A percentile compares a stretch with the other conserved stretches of the same genome.
phyloP scores from a whole-genome alignment of 768 basidiomycete species.

The Sarcodon aspratus region DNA sequence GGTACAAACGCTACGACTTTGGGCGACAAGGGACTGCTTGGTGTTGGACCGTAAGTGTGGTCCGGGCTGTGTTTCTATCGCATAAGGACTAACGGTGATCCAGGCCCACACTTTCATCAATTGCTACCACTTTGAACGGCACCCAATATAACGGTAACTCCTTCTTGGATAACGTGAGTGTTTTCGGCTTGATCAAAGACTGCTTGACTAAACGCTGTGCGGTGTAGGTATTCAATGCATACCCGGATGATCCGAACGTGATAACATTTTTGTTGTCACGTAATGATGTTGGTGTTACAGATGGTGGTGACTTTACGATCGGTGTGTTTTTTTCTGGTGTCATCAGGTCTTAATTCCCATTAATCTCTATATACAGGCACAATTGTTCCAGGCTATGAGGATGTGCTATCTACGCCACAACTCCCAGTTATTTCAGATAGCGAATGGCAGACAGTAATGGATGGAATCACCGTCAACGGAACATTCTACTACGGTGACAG shows the following conservation, averaged over 20 bases:
- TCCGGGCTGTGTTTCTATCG: no score
- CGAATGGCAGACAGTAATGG: slow-evolving; percentile 6
- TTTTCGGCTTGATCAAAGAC: no score
- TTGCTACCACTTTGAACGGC: slow-evolving; percentile 1
- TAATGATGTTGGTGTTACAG: slow-evolving; percentile 5
- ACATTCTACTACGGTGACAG: slow-evolving; percentile 2
- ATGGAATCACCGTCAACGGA: slow-evolving; percentile 10
- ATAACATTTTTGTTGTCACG: slow-evolving; percentile 9
- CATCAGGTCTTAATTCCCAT: no score
- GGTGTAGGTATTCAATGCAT: background rate
- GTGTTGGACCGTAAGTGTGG: slow-evolving; percentile 4
- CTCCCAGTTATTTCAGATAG: background rate
- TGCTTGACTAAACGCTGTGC: no score
- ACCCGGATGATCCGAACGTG: slow-evolving; percentile 2
- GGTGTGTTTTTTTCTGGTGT: slow-evolving; percentile 1
- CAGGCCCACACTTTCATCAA: slow-evolving; percentile 1
- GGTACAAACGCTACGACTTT: slow-evolving; percentile 6
- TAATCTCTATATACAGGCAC: no score
- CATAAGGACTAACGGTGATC: background rate
- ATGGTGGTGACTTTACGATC: slow-evolving; percentile 10
- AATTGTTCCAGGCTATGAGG: no score
- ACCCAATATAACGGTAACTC: slow-evolving; percentile 1
- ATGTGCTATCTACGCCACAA: background rate
- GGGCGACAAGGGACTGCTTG: slow-evolving; percentile 6
- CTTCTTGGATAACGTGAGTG: slow-evolving; percentile 1